Percentiles rank a stretch among this genome's conserved stretches.
These are phyloP conservation scores for Thielaviopsis populi DNA, from an alignment of 2,329 filamentous ascomycete genomes.

Conservation along the genomic window DNA sequence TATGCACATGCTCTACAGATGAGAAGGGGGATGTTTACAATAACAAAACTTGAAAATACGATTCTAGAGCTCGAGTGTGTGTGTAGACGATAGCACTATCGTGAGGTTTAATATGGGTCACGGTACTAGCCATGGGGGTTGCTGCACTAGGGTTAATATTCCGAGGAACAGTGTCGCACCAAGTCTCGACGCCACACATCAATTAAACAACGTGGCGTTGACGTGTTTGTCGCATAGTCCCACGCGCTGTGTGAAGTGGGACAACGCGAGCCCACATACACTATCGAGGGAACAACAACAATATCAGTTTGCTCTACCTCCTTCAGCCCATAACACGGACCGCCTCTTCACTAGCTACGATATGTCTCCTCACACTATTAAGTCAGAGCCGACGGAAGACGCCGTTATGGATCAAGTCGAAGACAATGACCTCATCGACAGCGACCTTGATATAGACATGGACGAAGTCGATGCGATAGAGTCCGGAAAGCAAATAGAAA, in stretches of 20 bases:
- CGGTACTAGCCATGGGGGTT: neutral
- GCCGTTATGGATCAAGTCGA: slow-evolving; percentile 26
- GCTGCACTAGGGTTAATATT: neutral
- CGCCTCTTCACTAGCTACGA: neutral
- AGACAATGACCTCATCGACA: slow-evolving; percentile 14
- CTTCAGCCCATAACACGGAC: too few species aligned
- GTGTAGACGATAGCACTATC: neutral
- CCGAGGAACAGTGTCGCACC: too few species aligned
- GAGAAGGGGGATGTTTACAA: neutral
- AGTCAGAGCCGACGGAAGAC: slow-evolving; percentile 21
- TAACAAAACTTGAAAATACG: neutral
- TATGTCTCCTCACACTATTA: slow-evolving; percentile 5
- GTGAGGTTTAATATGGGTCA: neutral
- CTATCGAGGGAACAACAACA: neutral
- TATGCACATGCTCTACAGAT: neutral
- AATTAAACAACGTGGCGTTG: too few species aligned
- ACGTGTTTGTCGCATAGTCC: too few species aligned
- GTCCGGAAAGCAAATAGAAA: slow-evolving; percentile 8
- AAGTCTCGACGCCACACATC: too few species aligned
- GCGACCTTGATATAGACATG: slow-evolving; percentile 17
- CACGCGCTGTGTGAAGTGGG: neutral
- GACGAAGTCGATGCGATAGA: slow-evolving; percentile 19
- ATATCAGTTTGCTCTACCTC: too few species aligned
- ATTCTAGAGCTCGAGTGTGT: too few species aligned
- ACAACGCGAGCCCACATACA: neutral